Evolutionary conservation across 2,329 filamentous ascomycete genomes (phyloP), one percentile per base, ranked within the genome.

Genomic region (Mycogone perniciosa): DNA sequence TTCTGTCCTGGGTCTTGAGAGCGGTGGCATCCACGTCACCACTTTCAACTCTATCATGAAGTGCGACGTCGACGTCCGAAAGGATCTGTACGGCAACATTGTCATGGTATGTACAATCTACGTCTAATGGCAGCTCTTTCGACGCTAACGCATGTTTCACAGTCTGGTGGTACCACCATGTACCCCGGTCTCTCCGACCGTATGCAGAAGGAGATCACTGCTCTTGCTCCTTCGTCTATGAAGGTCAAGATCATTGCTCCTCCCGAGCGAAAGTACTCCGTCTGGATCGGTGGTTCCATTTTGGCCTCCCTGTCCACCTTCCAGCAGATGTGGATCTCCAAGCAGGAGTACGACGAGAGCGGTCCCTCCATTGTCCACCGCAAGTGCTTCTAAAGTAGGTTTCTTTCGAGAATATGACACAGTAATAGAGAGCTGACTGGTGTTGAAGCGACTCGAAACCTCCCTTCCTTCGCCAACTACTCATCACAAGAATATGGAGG

Each of bases 251-350:
- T 99, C 80, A 97, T 99, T 74, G 93, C 93, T 80, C 93, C 93
- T 67, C 93, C 93, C 64, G 93, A 99, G 88, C 89, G 93, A 79
- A 99, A 99, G 85, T 99, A 99, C 89, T 97, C 93, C 60, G 93
- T 99, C 83, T 99, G 93, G 93, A 99, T 99, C 75, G 93, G 93
- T 93, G 93, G 93, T 85, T 99, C 93, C 76, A 99, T 99, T 80
- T 80, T 99, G 71, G 93, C 93, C 67, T 99, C 93, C 60, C 88
- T 99, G 69, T 99, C 93, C 65, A 99, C 93, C 77, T 99, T 99
- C 92, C 93, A 99, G 84, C 93, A 99, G 82, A 99, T 99, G 93
- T 99, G 93, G 93, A 97, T 99, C 86, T 99, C 93, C 69, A 99
- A 99, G 90, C 93, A 99, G 82, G 92, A 97, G 84, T 97, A 97